phyloP scores from a whole-genome alignment of 306 rosid genomes.

The Cicer bijugum region DNA sequence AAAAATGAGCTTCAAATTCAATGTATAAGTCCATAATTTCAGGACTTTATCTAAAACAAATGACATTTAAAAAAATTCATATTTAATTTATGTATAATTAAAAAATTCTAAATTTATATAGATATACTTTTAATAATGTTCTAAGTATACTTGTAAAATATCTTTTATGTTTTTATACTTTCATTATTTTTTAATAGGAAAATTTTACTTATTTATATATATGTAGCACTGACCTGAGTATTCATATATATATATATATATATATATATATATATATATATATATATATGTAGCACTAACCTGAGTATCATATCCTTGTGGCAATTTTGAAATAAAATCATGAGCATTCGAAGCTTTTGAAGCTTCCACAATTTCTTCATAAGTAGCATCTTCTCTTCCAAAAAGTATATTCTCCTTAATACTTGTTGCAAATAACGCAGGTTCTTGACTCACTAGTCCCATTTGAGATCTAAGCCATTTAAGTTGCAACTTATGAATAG shows the following conservation, averaged over 20 bases:
- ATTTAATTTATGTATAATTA: no score
- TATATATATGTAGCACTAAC: constrained; percentile 41
- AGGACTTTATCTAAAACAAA: no score
- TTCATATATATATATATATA: background rate
- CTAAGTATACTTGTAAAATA: no score
- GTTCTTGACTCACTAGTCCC: constrained; percentile 97
- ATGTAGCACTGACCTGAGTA: no score
- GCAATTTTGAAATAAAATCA: constrained; percentile 70
- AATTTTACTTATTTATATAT: background rate
- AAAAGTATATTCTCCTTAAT: constrained; percentile 83
- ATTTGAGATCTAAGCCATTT: constrained; percentile 87
- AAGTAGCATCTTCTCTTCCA: constrained; percentile 78
- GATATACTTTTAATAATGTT: no score
- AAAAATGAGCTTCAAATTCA: no score
- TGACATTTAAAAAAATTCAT: no score
- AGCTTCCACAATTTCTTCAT: constrained; percentile 66
- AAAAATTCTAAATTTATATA: no score
- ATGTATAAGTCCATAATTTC: no score
- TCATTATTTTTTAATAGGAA: background rate
- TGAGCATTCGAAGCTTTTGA: constrained; percentile 89
- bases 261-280: background rate
- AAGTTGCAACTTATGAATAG: constrained; percentile 62
- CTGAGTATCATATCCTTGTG: constrained; percentile 82
- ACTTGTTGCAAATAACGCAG: constrained; percentile 80
- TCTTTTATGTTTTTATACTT: background rate